Evolutionary conservation across 2,329 filamentous ascomycete species (phyloP).

Genomic region (Neurospora sp.): DNA sequence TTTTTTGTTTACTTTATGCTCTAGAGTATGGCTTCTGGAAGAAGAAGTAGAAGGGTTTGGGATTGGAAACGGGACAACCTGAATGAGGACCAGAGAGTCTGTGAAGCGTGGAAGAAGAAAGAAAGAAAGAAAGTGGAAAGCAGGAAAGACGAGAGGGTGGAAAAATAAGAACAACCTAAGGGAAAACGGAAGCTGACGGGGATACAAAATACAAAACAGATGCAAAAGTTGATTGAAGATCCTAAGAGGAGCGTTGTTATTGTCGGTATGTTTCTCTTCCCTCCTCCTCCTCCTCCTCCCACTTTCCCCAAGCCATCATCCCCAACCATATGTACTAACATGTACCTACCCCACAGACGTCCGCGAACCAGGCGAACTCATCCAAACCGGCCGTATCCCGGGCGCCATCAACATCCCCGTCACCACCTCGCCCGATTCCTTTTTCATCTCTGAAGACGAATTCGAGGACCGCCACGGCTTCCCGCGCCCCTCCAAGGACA

Average conservation of each 20-base stretch:
- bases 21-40: too few species aligned
- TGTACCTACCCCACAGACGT: slow-evolving; percentile 41
- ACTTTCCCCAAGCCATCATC: too few species aligned
- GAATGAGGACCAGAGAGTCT: too few species aligned
- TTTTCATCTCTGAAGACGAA: slow-evolving; percentile 65
- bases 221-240: slow-evolving; percentile 28
- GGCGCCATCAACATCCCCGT: slow-evolving; percentile 76
- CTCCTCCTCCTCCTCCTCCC: too few species aligned
- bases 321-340: background rate
- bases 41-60: too few species aligned
- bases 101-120: too few species aligned
- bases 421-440: slow-evolving; percentile 63
- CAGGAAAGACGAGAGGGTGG: too few species aligned
- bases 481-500: slow-evolving; percentile 47
- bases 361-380: slow-evolving; percentile 61
- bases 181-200: background rate
- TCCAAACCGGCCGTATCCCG: slow-evolving; percentile 62
- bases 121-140: too few species aligned
- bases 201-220: slow-evolving; percentile 16
- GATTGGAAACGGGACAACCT: too few species aligned
- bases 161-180: too few species aligned
- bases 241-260: slow-evolving; percentile 29
- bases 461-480: slow-evolving; percentile 80
- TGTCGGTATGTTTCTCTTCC: slow-evolving; percentile 30
- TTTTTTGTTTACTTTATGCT: background rate